phyloP scores from a whole-genome alignment of 345 rosid species.

The Eucalyptus decipiens region DNA sequence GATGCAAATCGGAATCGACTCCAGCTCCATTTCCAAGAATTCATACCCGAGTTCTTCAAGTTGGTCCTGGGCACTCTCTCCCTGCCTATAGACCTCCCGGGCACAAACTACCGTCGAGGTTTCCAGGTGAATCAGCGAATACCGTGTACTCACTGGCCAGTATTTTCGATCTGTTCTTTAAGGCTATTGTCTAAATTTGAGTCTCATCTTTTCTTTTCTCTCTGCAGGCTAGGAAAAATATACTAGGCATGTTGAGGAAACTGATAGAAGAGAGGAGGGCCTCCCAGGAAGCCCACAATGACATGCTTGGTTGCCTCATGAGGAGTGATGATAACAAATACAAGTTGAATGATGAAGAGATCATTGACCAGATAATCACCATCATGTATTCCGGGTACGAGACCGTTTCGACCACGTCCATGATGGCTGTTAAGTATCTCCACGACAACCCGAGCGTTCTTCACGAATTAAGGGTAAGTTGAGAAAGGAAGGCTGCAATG shows the following conservation, averaged over 20 bases:
- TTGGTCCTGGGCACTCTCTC: conserved; percentile 74
- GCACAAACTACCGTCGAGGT: conserved; percentile 51
- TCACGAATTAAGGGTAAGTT: conserved; percentile 26
- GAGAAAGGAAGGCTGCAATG: neutral
- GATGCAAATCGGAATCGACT: conserved; percentile 44
- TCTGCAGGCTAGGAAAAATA: conserved; percentile 56
- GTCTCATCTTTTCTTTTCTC: neutral
- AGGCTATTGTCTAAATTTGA: neutral
- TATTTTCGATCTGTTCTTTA: neutral
- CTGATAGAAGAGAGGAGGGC: conserved; percentile 45
- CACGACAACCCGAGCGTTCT: conserved; percentile 73
- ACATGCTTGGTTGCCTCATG: conserved; percentile 71
- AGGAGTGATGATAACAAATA: conserved; percentile 34
- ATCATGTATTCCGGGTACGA: conserved; percentile 76
- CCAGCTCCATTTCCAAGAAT: conserved; percentile 16
- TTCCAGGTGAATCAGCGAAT: conserved; percentile 24
- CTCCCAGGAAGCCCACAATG: conserved; percentile 23
- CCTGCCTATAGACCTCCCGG: conserved; percentile 63
- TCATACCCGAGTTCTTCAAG: conserved; percentile 62
- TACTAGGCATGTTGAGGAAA: conserved; percentile 32
- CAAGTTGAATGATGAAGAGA: conserved; percentile 41
- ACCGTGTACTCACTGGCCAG: neutral
- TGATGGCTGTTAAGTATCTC: conserved; percentile 89
- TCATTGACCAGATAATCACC: conserved; percentile 78
- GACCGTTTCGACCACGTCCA: conserved; percentile 78